Percentiles rank a stretch among this genome's conserved stretches.
These are phyloP conservation scores for Lepidium didymum DNA, from an alignment of 345 rosid species.

Conservation along the genomic window DNA sequence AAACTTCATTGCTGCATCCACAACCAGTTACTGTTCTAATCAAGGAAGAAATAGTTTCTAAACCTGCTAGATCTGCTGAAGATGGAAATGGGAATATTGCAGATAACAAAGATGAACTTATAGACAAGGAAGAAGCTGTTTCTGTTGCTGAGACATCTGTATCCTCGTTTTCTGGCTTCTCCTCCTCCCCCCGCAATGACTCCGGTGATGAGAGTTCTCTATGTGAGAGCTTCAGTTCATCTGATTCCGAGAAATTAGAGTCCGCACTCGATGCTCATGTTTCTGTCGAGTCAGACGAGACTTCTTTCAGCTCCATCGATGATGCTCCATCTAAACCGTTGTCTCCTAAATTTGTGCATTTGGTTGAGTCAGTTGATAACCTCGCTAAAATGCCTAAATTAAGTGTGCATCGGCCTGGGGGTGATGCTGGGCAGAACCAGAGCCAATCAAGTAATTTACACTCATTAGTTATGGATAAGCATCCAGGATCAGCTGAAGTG, in stretches of 20 bases:
- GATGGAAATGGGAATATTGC: slow-evolving; percentile 30
- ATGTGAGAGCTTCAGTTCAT: slow-evolving; percentile 55
- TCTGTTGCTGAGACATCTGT: slow-evolving; percentile 48
- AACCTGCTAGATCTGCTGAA: slow-evolving; percentile 30
- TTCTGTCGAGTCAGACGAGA: slow-evolving; percentile 30
- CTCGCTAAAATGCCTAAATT: slow-evolving; percentile 26
- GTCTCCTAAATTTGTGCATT: slow-evolving; percentile 67
- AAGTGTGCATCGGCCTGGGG: slow-evolving; percentile 28
- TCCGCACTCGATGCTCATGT: slow-evolving; percentile 30
- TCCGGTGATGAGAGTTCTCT: slow-evolving; percentile 71
- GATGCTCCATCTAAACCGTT: slow-evolving; percentile 36
- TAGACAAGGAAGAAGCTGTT: slow-evolving; percentile 39
- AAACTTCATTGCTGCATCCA: slow-evolving; percentile 23
- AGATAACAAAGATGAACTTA: slow-evolving; percentile 35
- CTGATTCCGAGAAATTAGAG: slow-evolving; percentile 51
- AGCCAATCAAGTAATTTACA: slow-evolving; percentile 22
- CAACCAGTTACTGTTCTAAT: slow-evolving; percentile 28
- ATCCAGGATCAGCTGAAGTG: slow-evolving; percentile 29
- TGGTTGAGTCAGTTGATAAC: slow-evolving; percentile 54
- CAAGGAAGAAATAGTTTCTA: slow-evolving; percentile 25
- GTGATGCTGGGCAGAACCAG: slow-evolving; percentile 23
- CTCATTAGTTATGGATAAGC: slow-evolving; percentile 6
- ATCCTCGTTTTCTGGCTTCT: slow-evolving; percentile 72
- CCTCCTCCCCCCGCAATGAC: slow-evolving; percentile 46
- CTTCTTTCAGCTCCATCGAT: slow-evolving; percentile 26